A percentile compares a stretch with the other conserved stretches of the same genome.
These are phyloP conservation scores for Arabis hirsuta DNA, from an alignment of 345 rosid species.

Conservation along the genomic window DNA sequence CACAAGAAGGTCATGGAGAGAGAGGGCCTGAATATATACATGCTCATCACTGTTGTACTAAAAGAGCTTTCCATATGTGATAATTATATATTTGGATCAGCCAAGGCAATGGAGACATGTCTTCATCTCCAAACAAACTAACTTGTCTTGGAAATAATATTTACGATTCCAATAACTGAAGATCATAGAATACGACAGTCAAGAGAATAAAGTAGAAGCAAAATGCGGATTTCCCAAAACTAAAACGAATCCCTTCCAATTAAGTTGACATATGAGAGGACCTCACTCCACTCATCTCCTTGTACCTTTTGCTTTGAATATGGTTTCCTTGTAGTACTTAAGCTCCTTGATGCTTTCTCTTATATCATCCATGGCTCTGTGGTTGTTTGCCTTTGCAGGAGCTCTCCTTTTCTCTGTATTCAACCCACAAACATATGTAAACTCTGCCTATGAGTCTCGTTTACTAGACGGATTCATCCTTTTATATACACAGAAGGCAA, in stretches of 20 bases:
- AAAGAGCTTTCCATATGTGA: neutral
- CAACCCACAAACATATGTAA: constrained; percentile 26
- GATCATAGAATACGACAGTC: neutral
- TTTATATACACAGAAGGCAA: neutral
- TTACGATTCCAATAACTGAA: constrained; percentile 7
- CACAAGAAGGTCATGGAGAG: neutral
- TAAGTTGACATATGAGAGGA: neutral
- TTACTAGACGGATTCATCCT: neutral
- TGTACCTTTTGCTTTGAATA: constrained; percentile 55
- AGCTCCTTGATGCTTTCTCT: constrained; percentile 83
- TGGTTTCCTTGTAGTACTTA: constrained; percentile 70
- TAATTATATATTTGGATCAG: neutral
- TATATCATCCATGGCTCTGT: constrained; percentile 90
- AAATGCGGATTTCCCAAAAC: constrained; percentile 4
- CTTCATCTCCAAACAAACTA: too few relatives aligned
- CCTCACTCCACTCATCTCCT: constrained; percentile 47
- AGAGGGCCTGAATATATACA: neutral
- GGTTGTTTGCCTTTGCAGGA: constrained; percentile 73
- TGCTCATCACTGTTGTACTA: neutral
- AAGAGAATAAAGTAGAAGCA: neutral
- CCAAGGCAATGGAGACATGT: neutral
- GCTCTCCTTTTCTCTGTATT: constrained; percentile 63
- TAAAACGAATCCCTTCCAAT: neutral
- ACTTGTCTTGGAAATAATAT: neutral
- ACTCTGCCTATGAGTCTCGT: neutral